Evolutionary conservation across 495 filamentous ascomycete genomes (phyloP).

Genomic region (Geoglossum glabrum): DNA sequence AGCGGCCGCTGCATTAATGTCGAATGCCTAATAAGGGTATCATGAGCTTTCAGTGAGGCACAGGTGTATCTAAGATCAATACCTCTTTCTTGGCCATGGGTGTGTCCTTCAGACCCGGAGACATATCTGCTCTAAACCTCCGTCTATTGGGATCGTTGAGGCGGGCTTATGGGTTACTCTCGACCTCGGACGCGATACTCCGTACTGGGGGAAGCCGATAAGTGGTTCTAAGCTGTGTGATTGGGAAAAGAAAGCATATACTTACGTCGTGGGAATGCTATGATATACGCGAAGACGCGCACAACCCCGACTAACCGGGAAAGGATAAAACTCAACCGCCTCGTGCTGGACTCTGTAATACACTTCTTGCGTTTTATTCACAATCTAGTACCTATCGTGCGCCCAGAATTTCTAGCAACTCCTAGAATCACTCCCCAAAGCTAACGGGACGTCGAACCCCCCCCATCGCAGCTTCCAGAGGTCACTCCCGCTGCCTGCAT

Average conservation of each 20-base stretch:
- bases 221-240: neutral
- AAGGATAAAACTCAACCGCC: no score
- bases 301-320: neutral
- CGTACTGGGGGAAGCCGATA: neutral
- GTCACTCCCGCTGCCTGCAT: no score
- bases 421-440: no score
- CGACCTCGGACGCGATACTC: neutral
- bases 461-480: no score
- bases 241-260: neutral
- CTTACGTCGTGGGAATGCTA: neutral
- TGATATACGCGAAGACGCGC: neutral
- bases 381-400: no score
- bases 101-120: slow-evolving; percentile 2
- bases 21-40: neutral
- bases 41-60: neutral
- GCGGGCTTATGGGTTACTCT: neutral
- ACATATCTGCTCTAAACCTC: neutral
- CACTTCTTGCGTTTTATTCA: no score
- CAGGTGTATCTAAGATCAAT: neutral
- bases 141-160: neutral
- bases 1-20: neutral
- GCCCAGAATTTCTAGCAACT: no score
- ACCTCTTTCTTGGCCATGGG: slow-evolving; percentile 3
- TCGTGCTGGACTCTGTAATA: no score
- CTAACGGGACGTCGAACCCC: no score